These are phyloP conservation scores for Phalaenopsis aphrodite DNA, from an alignment of 106 monocot species.

Conservation along the genomic window DNA sequence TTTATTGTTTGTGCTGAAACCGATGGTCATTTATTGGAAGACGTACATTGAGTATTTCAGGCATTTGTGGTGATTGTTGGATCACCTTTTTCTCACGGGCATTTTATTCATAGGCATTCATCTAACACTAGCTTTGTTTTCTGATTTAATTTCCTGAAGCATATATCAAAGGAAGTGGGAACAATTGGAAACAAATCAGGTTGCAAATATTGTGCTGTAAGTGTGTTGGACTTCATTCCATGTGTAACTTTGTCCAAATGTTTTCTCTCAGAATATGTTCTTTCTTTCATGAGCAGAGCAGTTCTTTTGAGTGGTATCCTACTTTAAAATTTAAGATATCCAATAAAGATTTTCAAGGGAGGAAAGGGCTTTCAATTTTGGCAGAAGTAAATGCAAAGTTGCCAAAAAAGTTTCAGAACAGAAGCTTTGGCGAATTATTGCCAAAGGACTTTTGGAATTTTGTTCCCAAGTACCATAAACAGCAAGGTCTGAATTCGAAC, in stretches of 20 bases:
- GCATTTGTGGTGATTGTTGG: neutral
- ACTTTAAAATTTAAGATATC: slow-evolving; percentile 45
- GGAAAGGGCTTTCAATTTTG: slow-evolving; percentile 28
- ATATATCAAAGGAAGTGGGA: slow-evolving; percentile 14
- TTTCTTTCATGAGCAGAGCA: slow-evolving; percentile 14
- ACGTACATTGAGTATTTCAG: neutral
- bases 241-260: slow-evolving; percentile 4
- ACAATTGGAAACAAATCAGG: slow-evolving; percentile 15
- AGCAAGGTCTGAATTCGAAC: slow-evolving; percentile 7
- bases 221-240: slow-evolving; percentile 14
- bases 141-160: slow-evolving; percentile 7
- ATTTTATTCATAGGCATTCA: neutral
- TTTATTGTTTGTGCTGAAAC: neutral
- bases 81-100: neutral
- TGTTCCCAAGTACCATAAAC: slow-evolving; percentile 24
- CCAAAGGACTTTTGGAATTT: slow-evolving; percentile 71
- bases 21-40: neutral
- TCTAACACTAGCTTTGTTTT: neutral
- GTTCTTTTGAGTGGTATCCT: slow-evolving; percentile 41
- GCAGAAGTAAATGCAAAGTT: slow-evolving; percentile 49
- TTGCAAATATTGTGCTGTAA: slow-evolving; percentile 77
- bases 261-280: slow-evolving; percentile 1
- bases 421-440: slow-evolving; percentile 28
- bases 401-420: slow-evolving; percentile 33
- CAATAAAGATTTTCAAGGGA: slow-evolving; percentile 27